A percentile compares a stretch with the other conserved stretches of the same genome.
phyloP scores from a whole-genome alignment of 2,329 filamentous ascomycete genomes.

The Fusarium palustre region DNA sequence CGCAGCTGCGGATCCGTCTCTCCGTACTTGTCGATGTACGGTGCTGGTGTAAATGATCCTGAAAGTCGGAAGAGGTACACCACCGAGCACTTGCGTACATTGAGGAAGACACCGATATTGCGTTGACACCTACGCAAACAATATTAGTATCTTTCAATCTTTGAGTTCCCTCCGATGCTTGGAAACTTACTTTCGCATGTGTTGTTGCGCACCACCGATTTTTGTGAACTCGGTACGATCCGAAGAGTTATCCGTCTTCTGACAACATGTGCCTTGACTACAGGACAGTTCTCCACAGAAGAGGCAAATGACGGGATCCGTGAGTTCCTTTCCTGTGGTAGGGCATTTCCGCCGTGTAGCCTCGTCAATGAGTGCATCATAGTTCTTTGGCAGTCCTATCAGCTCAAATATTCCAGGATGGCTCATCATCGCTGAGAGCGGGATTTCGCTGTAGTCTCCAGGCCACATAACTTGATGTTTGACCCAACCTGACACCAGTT shows the following conservation, averaged over 20 bases:
- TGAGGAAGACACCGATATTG: constrained; percentile 93
- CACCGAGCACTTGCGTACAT: constrained; percentile 94
- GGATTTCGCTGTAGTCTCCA: constrained; percentile 47
- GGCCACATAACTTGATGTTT: constrained; percentile 66
- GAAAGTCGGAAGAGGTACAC: constrained; percentile 85
- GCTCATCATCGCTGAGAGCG: constrained; percentile 65
- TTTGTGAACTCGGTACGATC: constrained; percentile 57
- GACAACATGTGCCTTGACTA: constrained; percentile 92
- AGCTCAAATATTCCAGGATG: constrained; percentile 96
- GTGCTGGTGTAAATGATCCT: constrained; percentile 87
- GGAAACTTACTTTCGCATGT: constrained; percentile 80
- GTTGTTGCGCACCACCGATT: constrained; percentile 89
- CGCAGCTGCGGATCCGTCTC: constrained; percentile 93
- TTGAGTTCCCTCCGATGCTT: neutral
- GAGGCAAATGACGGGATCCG: constrained; percentile 90
- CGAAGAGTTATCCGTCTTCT: constrained; percentile 67
- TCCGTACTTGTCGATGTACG: constrained; percentile 95
- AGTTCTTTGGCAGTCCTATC: constrained; percentile 90
- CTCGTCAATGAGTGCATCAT: constrained; percentile 92
- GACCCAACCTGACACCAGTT: constrained; percentile 77
- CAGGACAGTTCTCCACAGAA: constrained; percentile 98
- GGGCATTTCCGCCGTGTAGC: constrained; percentile 86
- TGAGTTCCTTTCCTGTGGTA: constrained; percentile 89
- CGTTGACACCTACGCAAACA: constrained; percentile 78
- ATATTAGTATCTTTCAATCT: constrained; percentile 14